Conservation (phyloP, 2,329 filamentous ascomycete species). For the Hirsutella minnesotensis region DNA sequence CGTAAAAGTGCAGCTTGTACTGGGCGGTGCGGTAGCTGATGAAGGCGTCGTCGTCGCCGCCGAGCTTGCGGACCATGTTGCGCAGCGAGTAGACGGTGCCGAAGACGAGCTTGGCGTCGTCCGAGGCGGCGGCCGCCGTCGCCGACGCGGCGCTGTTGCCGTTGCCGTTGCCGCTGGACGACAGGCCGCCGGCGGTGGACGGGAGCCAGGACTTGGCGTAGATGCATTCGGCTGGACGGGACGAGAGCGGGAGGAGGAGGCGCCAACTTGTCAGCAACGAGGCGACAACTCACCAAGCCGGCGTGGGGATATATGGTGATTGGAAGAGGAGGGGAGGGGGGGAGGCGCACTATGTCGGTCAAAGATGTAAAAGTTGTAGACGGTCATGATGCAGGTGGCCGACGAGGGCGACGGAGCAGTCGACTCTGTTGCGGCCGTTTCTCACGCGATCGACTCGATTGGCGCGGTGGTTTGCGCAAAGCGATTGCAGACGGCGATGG, state of each 20-base stretch:
- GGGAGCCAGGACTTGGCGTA: slow-evolving; percentile 81
- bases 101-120: slow-evolving; percentile 95
- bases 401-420: background rate
- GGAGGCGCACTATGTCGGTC: slow-evolving; percentile 76
- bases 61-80: slow-evolving; percentile 93
- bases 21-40: slow-evolving; percentile 85
- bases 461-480: too few relatives aligned
- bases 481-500: too few relatives aligned
- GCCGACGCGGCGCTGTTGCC: slow-evolving; percentile 1
- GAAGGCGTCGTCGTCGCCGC: slow-evolving; percentile 88
- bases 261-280: background rate
- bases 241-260: background rate
- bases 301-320: background rate
- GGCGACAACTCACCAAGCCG: background rate
- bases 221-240: slow-evolving; percentile 75
- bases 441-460: too few relatives aligned
- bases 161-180: slow-evolving; percentile 27
- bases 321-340: too few relatives aligned
- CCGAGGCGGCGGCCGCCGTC: slow-evolving; percentile 32
- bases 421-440: too few relatives aligned
- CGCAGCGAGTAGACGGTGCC: slow-evolving; percentile 92
- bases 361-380: slow-evolving; percentile 98
- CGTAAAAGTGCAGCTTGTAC: slow-evolving; percentile 98
- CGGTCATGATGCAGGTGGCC: slow-evolving; percentile 56
- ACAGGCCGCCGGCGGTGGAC: slow-evolving; percentile 24